These are phyloP conservation scores for Erysimum cheiri DNA, from an alignment of 441 rosid genomes.

Conservation along the genomic window DNA sequence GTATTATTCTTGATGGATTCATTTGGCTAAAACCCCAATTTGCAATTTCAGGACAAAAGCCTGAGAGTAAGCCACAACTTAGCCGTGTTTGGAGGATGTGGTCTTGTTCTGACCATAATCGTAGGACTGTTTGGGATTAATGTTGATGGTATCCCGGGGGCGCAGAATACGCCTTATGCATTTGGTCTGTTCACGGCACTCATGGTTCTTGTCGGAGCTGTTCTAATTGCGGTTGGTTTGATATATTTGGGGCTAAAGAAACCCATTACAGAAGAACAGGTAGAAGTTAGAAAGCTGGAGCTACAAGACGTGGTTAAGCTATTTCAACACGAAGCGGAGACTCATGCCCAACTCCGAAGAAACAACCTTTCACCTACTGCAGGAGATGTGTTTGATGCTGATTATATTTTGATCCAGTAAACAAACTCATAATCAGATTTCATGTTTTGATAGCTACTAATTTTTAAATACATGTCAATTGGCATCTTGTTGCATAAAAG, in stretches of 20 bases:
- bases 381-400: slow-evolving; percentile 65
- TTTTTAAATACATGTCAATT: neutral
- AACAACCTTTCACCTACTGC: slow-evolving; percentile 83
- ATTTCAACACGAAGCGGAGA: slow-evolving; percentile 97
- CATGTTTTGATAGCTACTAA: slow-evolving; percentile 11
- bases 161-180: slow-evolving; percentile 78
- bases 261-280: slow-evolving; percentile 71
- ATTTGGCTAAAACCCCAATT: neutral
- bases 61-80: slow-evolving; percentile 90
- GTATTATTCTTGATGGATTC: neutral
- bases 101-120: slow-evolving; percentile 76
- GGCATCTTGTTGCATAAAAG: neutral
- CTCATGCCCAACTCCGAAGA: slow-evolving; percentile 85
- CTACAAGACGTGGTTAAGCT: slow-evolving; percentile 81
- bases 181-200: slow-evolving; percentile 77
- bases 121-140: slow-evolving; percentile 96
- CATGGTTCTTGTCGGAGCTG: slow-evolving; percentile 56
- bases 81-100: slow-evolving; percentile 94
- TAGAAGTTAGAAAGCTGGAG: slow-evolving; percentile 77
- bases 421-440: slow-evolving; percentile 11
- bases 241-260: slow-evolving; percentile 75
- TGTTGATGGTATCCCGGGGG: slow-evolving; percentile 96
- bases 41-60: slow-evolving; percentile 72
- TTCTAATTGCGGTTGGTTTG: slow-evolving; percentile 69
- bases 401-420: slow-evolving; percentile 69